These are phyloP conservation scores for Aspergillus bombycis DNA, from an alignment of 2,329 filamentous ascomycete genomes.

Conservation along the genomic window DNA sequence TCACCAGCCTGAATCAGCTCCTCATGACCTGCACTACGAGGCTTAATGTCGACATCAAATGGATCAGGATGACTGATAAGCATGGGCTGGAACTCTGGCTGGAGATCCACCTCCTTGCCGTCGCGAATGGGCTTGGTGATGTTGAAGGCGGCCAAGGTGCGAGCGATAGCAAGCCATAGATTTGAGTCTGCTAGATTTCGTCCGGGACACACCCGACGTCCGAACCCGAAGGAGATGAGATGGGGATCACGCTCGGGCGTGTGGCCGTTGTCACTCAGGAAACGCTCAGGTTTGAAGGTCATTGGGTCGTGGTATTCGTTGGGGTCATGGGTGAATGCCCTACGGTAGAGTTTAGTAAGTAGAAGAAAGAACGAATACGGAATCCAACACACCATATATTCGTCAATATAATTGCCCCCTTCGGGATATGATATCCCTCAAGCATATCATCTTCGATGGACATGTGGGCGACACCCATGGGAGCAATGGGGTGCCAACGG, in stretches of 20 bases:
- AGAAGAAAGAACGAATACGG: background rate
- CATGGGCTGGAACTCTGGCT: slow-evolving; percentile 14
- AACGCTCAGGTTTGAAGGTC: slow-evolving; percentile 49
- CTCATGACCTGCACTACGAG: slow-evolving; percentile 15
- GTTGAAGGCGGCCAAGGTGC: slow-evolving; percentile 20
- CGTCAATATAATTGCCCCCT: slow-evolving; percentile 38
- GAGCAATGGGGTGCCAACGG: slow-evolving; percentile 34
- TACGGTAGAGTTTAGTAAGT: slow-evolving; percentile 20
- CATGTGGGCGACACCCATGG: slow-evolving; percentile 31
- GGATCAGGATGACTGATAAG: slow-evolving; percentile 16
- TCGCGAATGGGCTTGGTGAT: slow-evolving; percentile 20
- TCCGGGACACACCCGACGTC: slow-evolving; percentile 26
- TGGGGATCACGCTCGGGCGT: slow-evolving; percentile 43
- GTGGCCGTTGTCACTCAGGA: slow-evolving; percentile 33
- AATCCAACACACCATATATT: slow-evolving; percentile 38
- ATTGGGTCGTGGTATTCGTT: slow-evolving; percentile 39
- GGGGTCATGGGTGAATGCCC: slow-evolving; percentile 46
- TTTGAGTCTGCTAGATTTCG: slow-evolving; percentile 25
- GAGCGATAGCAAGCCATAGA: slow-evolving; percentile 22
- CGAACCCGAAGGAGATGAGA: slow-evolving; percentile 28
- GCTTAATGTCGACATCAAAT: slow-evolving; percentile 13
- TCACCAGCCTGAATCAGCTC: slow-evolving; percentile 13
- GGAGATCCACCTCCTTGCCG: slow-evolving; percentile 19
- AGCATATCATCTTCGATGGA: slow-evolving; percentile 27
- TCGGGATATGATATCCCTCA: slow-evolving; percentile 35